These are phyloP conservation scores for Aureobasidium lini DNA, from an alignment of 2,329 filamentous ascomycete genomes.

Conservation along the genomic window DNA sequence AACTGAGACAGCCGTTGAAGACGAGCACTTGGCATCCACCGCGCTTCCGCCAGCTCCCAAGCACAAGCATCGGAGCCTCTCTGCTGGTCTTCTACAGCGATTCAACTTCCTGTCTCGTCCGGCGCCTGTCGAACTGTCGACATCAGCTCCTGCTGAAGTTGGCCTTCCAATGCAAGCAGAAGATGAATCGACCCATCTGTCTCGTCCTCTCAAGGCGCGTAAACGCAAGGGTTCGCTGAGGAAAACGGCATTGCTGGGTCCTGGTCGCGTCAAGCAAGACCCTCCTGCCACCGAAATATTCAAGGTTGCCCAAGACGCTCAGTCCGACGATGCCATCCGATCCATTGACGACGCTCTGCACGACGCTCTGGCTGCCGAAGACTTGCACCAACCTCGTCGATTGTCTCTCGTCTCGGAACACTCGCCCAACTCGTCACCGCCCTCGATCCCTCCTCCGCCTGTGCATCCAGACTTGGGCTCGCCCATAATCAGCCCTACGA, in stretches of 20 bases:
- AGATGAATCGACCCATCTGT: slow-evolving; percentile 41
- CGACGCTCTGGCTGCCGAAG: not conserved
- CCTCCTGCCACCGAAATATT: slow-evolving; percentile 17
- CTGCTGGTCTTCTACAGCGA: slow-evolving; percentile 6
- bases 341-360: slow-evolving; percentile 11
- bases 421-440: slow-evolving; percentile 9
- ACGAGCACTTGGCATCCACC: slow-evolving; percentile 4
- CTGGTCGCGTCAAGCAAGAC: slow-evolving; percentile 44
- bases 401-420: slow-evolving; percentile 13
- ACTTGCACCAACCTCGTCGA: slow-evolving; percentile 10
- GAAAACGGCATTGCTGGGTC: slow-evolving; percentile 77
- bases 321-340: slow-evolving; percentile 12
- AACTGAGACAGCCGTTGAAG: slow-evolving; percentile 11
- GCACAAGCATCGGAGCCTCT: slow-evolving; percentile 3
- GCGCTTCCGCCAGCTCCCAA: not conserved
- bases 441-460: slow-evolving; percentile 3
- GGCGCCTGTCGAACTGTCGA: not conserved
- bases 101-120: slow-evolving; percentile 8
- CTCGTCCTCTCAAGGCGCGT: slow-evolving; percentile 49
- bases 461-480: slow-evolving; percentile 12
- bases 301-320: slow-evolving; percentile 14
- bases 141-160: slow-evolving; percentile 6
- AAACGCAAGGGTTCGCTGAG: slow-evolving; percentile 76
- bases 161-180: slow-evolving; percentile 12
- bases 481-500: slow-evolving; percentile 34